These are phyloP conservation scores for Carex scoparia DNA, from an alignment of 176 grass and related monocot genomes.

Conservation along the genomic window DNA sequence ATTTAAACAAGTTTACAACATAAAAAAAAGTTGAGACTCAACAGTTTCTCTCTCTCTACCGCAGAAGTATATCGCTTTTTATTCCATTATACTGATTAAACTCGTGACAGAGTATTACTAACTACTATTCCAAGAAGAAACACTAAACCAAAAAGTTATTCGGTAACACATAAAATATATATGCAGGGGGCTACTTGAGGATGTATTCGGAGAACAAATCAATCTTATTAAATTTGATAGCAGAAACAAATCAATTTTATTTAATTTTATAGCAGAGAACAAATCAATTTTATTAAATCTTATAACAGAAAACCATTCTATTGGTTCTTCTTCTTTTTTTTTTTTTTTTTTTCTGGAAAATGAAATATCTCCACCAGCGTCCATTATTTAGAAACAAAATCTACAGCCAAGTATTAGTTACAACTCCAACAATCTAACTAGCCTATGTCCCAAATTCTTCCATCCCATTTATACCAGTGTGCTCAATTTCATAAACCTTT, in stretches of 20 bases:
- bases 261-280: too few species aligned
- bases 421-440: constrained; percentile 3
- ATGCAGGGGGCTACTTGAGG: not conserved
- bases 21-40: too few species aligned
- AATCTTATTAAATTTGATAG: not conserved
- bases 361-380: not conserved
- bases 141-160: not conserved
- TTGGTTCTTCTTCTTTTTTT: not conserved
- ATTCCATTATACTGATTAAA: not conserved
- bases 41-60: not conserved
- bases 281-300: not conserved
- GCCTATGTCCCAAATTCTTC: not conserved
- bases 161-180: not conserved
- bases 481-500: not conserved
- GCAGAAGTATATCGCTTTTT: not conserved
- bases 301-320: not conserved
- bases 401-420: not conserved
- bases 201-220: not conserved
- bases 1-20: too few species aligned
- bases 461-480: constrained; percentile 5
- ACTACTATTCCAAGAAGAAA: not conserved
- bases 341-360: not conserved
- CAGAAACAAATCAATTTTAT: not conserved
- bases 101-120: not conserved
- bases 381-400: not conserved